Conservation (phyloP, 495 filamentous ascomycete species). For the Hyaloscypha bicolor region DNA sequence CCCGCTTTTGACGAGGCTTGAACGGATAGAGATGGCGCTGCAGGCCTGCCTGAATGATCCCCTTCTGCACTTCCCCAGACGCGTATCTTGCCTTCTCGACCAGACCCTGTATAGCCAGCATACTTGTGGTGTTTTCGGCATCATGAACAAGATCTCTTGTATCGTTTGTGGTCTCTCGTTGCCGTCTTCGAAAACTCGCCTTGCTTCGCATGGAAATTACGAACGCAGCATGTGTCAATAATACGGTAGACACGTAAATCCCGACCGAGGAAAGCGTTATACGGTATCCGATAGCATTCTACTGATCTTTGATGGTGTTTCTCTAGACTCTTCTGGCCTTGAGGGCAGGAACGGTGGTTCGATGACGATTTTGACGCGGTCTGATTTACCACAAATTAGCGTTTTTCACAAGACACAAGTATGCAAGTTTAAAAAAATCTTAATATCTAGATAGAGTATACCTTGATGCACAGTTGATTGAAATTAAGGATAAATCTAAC, state of each 20-base stretch:
- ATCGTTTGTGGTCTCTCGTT: background rate
- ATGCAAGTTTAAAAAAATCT: background rate
- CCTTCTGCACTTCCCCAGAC: conserved; percentile 9
- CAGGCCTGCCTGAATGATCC: conserved; percentile 6
- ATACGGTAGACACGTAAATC: background rate
- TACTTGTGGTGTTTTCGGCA: background rate
- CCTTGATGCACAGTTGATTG: background rate
- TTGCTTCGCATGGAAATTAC: background rate
- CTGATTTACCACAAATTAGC: background rate
- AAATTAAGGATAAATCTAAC: background rate
- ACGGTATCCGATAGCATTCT: background rate
- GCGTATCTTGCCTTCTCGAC: background rate
- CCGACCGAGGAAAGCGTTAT: background rate
- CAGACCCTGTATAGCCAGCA: background rate
- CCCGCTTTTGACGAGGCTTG: background rate
- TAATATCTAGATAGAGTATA: background rate
- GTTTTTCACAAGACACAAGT: background rate
- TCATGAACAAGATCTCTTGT: background rate
- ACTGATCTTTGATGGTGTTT: background rate
- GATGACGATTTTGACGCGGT: background rate
- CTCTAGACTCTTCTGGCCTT: background rate
- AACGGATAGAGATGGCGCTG: conserved; percentile 25
- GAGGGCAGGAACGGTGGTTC: background rate
- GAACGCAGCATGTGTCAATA: background rate
- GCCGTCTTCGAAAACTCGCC: background rate